Evolutionary conservation across 305 asterid species (phyloP).

Genomic region (Fraxinus floribunda): DNA sequence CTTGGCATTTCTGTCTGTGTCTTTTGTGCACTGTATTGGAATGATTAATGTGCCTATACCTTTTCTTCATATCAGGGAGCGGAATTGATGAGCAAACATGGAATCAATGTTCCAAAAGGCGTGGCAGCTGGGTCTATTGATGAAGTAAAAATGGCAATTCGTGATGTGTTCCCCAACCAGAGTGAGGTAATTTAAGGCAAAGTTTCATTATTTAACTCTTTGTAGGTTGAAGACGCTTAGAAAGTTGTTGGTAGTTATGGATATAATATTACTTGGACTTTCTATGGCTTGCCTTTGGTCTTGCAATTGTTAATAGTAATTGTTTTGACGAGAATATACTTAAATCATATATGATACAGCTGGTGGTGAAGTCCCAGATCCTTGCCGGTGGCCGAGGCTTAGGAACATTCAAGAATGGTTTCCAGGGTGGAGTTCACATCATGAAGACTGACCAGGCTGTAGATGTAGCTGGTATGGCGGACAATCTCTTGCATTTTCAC

Average conservation of each 20-base stretch:
- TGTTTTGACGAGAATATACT: slow-evolving; percentile 8
- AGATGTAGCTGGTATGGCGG: slow-evolving; percentile 68
- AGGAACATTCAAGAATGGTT: slow-evolving; percentile 90
- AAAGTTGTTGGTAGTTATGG: background rate
- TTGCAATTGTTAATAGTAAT: slow-evolving; percentile 11
- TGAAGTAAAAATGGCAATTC: slow-evolving; percentile 67
- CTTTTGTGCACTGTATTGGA: background rate
- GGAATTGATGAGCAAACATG: slow-evolving; percentile 89
- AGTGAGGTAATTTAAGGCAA: slow-evolving; percentile 55
- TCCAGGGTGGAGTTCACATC: slow-evolving; percentile 93
- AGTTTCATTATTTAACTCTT: background rate
- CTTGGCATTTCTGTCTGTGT: background rate
- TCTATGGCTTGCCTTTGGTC: background rate
- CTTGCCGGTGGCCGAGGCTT: slow-evolving; percentile 97
- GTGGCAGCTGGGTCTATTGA: slow-evolving; percentile 71
- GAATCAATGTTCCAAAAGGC: slow-evolving; percentile 94
- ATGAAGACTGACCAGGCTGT: slow-evolving; percentile 80
- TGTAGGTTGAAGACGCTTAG: slow-evolving; percentile 13
- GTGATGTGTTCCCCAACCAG: slow-evolving; percentile 57
- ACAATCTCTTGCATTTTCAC: slow-evolving; percentile 6
- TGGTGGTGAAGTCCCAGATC: slow-evolving; percentile 92
- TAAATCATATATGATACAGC: slow-evolving; percentile 39
- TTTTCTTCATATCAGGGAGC: slow-evolving; percentile 63
- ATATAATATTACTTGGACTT: background rate
- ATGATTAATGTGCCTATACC: background rate